Base-by-base conservation (phyloP, 2,329 filamentous ascomycete species). In the Cadophora luteo-olivacea region DNA sequence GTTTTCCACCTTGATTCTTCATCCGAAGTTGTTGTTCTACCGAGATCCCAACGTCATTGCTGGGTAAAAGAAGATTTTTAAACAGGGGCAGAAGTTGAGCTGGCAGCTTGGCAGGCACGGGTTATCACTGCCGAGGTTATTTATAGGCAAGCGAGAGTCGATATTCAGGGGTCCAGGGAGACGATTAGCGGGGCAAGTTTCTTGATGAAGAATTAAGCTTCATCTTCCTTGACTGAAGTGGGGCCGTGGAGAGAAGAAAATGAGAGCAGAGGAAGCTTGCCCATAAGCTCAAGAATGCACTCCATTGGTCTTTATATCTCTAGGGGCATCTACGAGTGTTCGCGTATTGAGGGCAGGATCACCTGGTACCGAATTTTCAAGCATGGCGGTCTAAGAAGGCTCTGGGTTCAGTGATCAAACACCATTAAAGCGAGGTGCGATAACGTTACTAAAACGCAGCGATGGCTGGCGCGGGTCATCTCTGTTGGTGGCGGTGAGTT, bases 1-100 rank as follows among this genome's bases (percentile, higher is more conserved):
- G 36, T 60, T 60, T 45, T 60, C 55, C 33, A 60, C 45, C 55
- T 6, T 60, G 32, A n/a, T 36, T 60, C 24, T 60, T 60, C 36
- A 41, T 41, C 55, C 33, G n/a, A 60, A 25, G 33, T 38, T 60
- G 22, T 60, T 60, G 55, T 60, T 41, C 32, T 60, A 11, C 55
- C 54, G 19, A n/a, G 32, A 14, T 38, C 9, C 33, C 54, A 58
- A 38, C 54, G 33, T 60, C 55, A 60, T 60, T 24, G 55, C n/a
- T 60, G 22, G 33, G 33, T 45, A 45, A 41, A 9, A 2, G 6
- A 24, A 12, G 6, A 6, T 24, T 60, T 48, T 48, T 6, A 16
- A 38, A 14, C 33, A 25, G 55, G 55, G 55, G 22, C 36, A 19
- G 9, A 24, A 60, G 55, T 25, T 4, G 55, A 60, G 33, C n/a